Conservation (phyloP, 2,329 filamentous ascomycete genomes). For the Beauveria sp. region DNA sequence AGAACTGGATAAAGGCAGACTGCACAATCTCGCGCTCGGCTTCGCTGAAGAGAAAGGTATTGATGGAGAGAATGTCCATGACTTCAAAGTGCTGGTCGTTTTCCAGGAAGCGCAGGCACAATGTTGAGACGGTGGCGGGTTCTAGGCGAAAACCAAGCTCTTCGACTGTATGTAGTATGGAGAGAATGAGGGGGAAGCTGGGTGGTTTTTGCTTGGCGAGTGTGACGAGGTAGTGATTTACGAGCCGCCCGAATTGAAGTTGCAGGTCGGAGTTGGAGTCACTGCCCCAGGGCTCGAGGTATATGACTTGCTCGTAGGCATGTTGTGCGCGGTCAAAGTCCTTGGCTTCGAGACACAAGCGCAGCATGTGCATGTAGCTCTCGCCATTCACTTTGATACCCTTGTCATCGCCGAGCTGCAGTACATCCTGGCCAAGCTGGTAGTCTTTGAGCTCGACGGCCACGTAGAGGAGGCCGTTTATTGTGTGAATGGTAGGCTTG, state of each 20-base stretch:
- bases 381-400: constrained; percentile 58
- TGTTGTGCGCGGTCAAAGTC: constrained; percentile 64
- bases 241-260: constrained; percentile 48
- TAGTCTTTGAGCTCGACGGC: constrained; percentile 64
- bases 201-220: constrained; percentile 54
- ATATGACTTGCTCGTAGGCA: constrained; percentile 46
- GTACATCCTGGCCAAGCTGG: constrained; percentile 65
- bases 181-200: constrained; percentile 63
- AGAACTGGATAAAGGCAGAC: constrained; percentile 59
- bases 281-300: constrained; percentile 30
- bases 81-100: constrained; percentile 72
- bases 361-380: constrained; percentile 68
- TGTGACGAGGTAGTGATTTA: constrained; percentile 66
- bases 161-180: constrained; percentile 66
- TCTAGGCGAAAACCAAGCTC: constrained; percentile 62
- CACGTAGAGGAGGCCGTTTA: constrained; percentile 69
- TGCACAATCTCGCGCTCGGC: constrained; percentile 61
- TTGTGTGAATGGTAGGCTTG: constrained; percentile 58
- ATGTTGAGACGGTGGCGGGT: constrained; percentile 62
- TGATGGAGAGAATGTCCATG: constrained; percentile 71
- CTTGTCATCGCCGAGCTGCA: constrained; percentile 57
- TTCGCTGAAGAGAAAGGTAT: constrained; percentile 62
- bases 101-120: constrained; percentile 67
- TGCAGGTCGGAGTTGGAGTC: constrained; percentile 35
- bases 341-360: constrained; percentile 63